Base-by-base conservation (phyloP, 2,329 filamentous ascomycete species). In the Leptographium wingfieldii region DNA sequence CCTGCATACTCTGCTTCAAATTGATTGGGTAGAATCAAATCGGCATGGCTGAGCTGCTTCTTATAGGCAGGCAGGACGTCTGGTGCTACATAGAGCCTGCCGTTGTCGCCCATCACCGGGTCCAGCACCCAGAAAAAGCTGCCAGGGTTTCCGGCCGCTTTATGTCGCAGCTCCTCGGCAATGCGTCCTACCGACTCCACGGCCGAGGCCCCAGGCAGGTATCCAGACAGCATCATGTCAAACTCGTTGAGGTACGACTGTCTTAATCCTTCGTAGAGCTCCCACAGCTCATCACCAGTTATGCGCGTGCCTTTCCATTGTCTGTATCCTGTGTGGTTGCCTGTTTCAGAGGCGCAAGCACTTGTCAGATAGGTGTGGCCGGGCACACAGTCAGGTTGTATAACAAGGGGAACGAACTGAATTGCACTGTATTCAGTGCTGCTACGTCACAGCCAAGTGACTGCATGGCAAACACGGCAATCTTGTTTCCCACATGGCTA, bases 41-140 rank as follows among this genome's bases (percentile, higher is more conserved):
- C 94, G 2, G 94, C 92, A 67, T 92, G 80, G 43, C 80, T 80
- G 27, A 97, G 77, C 60, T 96, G 77, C 29, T 78, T 78, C 73
- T 90, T 92, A 73, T 97, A 99, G 16, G 88, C 91, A 0, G 92
- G 92, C 19, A 97, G 88, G 3, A 95, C 90, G 64, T 95, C 90
- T 67, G 92, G 86, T 6, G 87, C 88, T 9, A 99, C 92, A 69
- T 99, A 99, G 14, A 99, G 78, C 65, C 82, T 84, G 56, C 91
- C 94, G 68, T 96, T 91, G 70, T 99, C 94, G 35, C 94, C 94
- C 94, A 99, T 99, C 55, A 99, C 94, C 0, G 95, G 94, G 71
- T 99, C 94, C 31, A 99, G 80, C 3, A 96, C 90, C 92, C 92
- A 97, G 74, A 97, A 97, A 76, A 97, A 96, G 54, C 80, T 84